Conservation (phyloP, 176 grass and related monocot genomes). For the Aegilops umbellulata region DNA sequence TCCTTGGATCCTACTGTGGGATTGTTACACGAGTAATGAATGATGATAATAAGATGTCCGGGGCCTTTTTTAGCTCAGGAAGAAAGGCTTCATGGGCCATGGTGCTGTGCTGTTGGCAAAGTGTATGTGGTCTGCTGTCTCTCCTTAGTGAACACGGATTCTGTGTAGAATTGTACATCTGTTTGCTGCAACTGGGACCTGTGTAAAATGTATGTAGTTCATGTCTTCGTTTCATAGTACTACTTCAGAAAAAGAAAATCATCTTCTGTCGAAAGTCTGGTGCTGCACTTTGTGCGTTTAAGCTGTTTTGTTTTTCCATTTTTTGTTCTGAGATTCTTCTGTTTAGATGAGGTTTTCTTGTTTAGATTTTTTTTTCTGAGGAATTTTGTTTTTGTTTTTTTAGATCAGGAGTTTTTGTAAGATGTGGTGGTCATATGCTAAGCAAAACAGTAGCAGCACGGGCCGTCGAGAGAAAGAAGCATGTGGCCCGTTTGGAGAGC, state of each 20-base stretch:
- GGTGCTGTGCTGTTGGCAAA: background rate
- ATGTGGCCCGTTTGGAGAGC: too few relatives aligned
- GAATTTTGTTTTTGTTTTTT: too few relatives aligned
- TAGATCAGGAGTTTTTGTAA: too few relatives aligned
- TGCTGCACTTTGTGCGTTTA: background rate
- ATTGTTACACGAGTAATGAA: background rate
- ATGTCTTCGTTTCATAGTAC: background rate
- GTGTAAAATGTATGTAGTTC: conserved; percentile 19
- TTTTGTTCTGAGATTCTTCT: too few relatives aligned
- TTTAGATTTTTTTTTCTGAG: too few relatives aligned
- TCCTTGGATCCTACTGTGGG: background rate
- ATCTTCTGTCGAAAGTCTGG: background rate
- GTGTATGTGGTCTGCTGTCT: background rate
- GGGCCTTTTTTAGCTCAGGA: background rate
- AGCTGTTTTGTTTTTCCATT: too few relatives aligned
- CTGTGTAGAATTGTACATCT: conserved; percentile 31
- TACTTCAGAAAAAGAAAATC: background rate
- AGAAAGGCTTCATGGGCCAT: background rate
- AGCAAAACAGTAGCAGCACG: too few relatives aligned
- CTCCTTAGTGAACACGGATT: background rate
- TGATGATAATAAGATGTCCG: background rate
- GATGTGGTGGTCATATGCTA: too few relatives aligned
- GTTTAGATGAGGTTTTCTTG: too few relatives aligned
- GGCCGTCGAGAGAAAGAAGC: too few relatives aligned
- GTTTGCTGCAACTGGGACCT: background rate